Evolutionary conservation across 1,284 basidiomycete species (phyloP), one percentile per base, ranked within the genome.

Genomic region (Puccinia hordei): DNA sequence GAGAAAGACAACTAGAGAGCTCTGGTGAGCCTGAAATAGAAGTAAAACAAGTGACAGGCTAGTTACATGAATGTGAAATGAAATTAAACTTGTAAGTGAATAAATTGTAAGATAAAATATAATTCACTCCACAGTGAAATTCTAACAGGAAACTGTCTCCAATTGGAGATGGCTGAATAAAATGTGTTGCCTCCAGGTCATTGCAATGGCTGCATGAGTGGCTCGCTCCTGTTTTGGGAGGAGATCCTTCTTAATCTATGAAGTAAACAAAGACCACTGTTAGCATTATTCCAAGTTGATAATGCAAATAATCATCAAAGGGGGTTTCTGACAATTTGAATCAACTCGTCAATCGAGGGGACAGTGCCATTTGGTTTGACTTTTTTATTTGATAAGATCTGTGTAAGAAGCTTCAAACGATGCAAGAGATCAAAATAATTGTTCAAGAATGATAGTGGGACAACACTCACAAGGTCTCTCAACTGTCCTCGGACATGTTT

Each of bases 71-170:
- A n/a, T n/a, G n/a, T n/a, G n/a, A n/a, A n/a, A n/a, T n/a, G n/a
- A n/a, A n/a, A n/a, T n/a, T n/a, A n/a, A n/a, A n/a, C n/a, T n/a
- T n/a, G n/a, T n/a, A n/a, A n/a, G n/a, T n/a, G n/a, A n/a, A n/a
- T n/a, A n/a, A n/a, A n/a, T n/a, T n/a, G n/a, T n/a, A n/a, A n/a
- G n/a, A n/a, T n/a, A n/a, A n/a, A n/a, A n/a, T n/a, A n/a, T n/a
- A n/a, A n/a, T n/a, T n/a, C n/a, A n/a, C n/a, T n/a, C n/a, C n/a
- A n/a, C n/a, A n/a, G n/a, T n/a, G n/a, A n/a, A n/a, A n/a, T n/a
- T n/a, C n/a, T n/a, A n/a, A n/a, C n/a, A n/a, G n/a, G n/a, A n/a
- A 12, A 63, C 30, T 8, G 35, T 63, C 61, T 63, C 61, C 61
- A 63, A 30, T 33, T 17, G 61, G 8, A 63, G 61, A 63, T 63